These are phyloP conservation scores for Colletotrichum sp. DNA, from an alignment of 2,329 filamentous ascomycete genomes.

Conservation along the genomic window DNA sequence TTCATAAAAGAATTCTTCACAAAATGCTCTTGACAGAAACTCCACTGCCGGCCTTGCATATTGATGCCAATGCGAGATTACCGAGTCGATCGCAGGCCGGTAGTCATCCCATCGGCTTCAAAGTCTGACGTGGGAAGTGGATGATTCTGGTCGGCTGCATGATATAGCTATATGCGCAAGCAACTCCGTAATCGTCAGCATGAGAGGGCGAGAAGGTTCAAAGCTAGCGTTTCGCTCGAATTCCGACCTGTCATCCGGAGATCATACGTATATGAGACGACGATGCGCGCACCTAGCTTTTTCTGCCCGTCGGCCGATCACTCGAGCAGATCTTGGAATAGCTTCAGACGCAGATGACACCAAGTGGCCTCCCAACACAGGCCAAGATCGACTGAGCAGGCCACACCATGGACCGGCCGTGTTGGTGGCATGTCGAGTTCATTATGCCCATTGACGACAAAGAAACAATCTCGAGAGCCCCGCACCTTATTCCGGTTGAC, in stretches of 20 bases:
- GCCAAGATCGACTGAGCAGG: background rate
- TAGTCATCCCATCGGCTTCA: background rate
- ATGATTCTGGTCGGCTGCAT: background rate
- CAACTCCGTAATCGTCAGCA: background rate
- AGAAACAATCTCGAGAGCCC: background rate
- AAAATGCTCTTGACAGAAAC: background rate
- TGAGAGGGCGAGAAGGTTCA: background rate
- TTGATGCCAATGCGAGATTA: background rate
- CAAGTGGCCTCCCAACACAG: background rate
- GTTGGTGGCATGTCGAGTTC: background rate
- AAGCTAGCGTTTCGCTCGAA: background rate
- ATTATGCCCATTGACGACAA: background rate
- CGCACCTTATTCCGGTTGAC: background rate
- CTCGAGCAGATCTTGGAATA: background rate
- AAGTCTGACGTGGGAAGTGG: background rate
- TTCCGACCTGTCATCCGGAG: conserved; percentile 4
- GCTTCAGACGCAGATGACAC: background rate
- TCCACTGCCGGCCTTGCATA: background rate
- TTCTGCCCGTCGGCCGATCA: background rate
- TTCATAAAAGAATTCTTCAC: too few species aligned
- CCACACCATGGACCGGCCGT: background rate
- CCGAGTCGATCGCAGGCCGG: background rate
- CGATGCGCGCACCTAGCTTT: background rate
- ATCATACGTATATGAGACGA: conserved; percentile 11
- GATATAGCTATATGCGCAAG: background rate